These are phyloP conservation scores for Metarhizium humberi DNA, from an alignment of 2,329 filamentous ascomycete genomes.

Conservation along the genomic window DNA sequence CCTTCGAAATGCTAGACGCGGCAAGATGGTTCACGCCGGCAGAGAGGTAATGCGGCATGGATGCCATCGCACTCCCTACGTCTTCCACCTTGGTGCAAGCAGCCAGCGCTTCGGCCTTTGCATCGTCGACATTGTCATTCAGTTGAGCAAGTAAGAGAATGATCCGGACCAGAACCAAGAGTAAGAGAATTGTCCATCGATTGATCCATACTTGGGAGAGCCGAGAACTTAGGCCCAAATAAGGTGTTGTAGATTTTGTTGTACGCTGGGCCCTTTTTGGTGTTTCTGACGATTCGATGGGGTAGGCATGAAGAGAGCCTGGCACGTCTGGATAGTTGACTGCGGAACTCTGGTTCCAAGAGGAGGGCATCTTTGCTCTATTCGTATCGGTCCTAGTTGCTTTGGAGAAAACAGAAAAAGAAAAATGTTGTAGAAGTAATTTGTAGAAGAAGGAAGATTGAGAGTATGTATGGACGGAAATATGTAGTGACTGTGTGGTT, in stretches of 20 bases:
- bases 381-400: not conserved
- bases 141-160: constrained; percentile 67
- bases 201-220: constrained; percentile 97
- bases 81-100: constrained; percentile 90
- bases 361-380: constrained; percentile 28
- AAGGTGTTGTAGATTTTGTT: constrained; percentile 63
- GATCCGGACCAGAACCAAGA: constrained; percentile 75
- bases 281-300: constrained; percentile 24
- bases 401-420: not conserved
- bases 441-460: not conserved
- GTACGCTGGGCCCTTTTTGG: constrained; percentile 6
- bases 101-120: constrained; percentile 72
- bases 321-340: constrained; percentile 27
- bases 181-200: constrained; percentile 83
- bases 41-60: constrained; percentile 94
- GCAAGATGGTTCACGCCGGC: constrained; percentile 80
- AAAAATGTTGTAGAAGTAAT: not conserved
- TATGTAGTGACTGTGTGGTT: not conserved
- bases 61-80: constrained; percentile 89
- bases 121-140: constrained; percentile 63
- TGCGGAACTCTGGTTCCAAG: constrained; percentile 21
- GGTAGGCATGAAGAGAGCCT: constrained; percentile 25
- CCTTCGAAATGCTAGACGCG: constrained; percentile 68
- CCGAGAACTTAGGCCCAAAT: constrained; percentile 80
- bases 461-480: not conserved